Evolutionary conservation across 805 yeast genomes (phyloP).

Genomic region (Starmerella powellii): DNA sequence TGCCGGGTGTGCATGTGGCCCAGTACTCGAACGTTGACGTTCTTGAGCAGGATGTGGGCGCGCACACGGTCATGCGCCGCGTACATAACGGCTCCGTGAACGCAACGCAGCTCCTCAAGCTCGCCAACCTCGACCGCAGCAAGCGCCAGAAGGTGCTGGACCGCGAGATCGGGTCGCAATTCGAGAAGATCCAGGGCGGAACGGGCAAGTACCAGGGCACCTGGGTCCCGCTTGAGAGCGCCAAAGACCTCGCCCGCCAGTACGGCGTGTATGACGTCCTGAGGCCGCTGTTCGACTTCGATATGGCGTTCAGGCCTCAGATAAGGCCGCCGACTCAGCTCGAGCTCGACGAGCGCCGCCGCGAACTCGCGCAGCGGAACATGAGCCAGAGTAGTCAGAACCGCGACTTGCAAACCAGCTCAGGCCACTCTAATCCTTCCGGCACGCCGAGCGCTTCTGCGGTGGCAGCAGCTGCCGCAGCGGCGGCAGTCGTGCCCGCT

Average conservation of each 20-base stretch:
- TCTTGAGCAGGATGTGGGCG: constrained; percentile 47
- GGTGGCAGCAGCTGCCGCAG: constrained; percentile 1
- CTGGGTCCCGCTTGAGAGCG: constrained; percentile 50
- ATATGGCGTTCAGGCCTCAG: constrained; percentile 29
- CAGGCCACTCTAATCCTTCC: not conserved
- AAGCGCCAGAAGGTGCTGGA: constrained; percentile 52
- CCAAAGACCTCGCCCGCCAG: constrained; percentile 46
- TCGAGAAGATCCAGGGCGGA: constrained; percentile 64
- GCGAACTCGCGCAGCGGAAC: constrained; percentile 2
- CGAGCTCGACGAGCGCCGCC: constrained; percentile 33
- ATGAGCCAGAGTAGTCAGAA: not conserved
- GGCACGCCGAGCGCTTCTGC: not conserved
- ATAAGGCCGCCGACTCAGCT: constrained; percentile 40
- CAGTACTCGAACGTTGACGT: constrained; percentile 53
- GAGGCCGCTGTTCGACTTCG: constrained; percentile 39
- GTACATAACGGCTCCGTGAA: constrained; percentile 53
- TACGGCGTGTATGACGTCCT: constrained; percentile 46
- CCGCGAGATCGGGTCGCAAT: constrained; percentile 50
- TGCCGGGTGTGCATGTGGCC: constrained; percentile 38
- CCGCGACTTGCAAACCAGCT: not conserved
- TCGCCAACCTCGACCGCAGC: constrained; percentile 57
- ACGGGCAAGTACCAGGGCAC: constrained; percentile 68
- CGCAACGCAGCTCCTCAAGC: constrained; percentile 59
- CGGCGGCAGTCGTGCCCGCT: not conserved
- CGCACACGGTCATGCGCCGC: constrained; percentile 56